Conservation (phyloP, 257 asterid species). For the Handroanthus guayacan region DNA sequence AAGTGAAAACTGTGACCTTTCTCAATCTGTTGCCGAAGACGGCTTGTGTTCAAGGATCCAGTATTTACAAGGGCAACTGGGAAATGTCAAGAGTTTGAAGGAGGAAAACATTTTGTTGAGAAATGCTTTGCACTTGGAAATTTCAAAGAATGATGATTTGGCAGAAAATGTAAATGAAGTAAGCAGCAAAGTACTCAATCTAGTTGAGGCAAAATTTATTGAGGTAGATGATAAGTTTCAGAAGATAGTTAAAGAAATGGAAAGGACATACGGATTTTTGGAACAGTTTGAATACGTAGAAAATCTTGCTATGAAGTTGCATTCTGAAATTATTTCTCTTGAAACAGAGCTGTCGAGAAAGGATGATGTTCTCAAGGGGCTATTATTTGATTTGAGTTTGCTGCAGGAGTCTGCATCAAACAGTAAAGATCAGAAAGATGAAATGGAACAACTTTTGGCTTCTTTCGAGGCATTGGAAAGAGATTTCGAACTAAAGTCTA, state of each 20-base stretch:
- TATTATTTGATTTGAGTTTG: constrained; percentile 82
- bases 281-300: constrained; percentile 63
- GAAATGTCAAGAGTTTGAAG: constrained; percentile 43
- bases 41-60: constrained; percentile 47
- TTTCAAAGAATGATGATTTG: constrained; percentile 42
- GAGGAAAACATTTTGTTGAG: constrained; percentile 57
- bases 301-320: constrained; percentile 61
- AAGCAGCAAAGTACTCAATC: constrained; percentile 46
- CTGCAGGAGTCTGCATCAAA: constrained; percentile 92
- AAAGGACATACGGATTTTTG: constrained; percentile 44
- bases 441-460: constrained; percentile 58
- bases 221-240: constrained; percentile 51
- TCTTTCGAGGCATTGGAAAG: constrained; percentile 60
- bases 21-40: constrained; percentile 46
- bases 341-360: constrained; percentile 73
- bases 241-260: constrained; percentile 52
- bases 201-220: constrained; percentile 42
- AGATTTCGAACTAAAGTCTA: constrained; percentile 56
- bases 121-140: constrained; percentile 45
- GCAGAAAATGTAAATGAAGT: constrained; percentile 40
- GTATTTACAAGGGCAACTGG: constrained; percentile 52
- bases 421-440: constrained; percentile 75
- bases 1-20: constrained; percentile 40
- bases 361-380: constrained; percentile 83
- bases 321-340: constrained; percentile 54